Conservation (phyloP, 345 rosid genomes). For the Durio zibethinus region DNA sequence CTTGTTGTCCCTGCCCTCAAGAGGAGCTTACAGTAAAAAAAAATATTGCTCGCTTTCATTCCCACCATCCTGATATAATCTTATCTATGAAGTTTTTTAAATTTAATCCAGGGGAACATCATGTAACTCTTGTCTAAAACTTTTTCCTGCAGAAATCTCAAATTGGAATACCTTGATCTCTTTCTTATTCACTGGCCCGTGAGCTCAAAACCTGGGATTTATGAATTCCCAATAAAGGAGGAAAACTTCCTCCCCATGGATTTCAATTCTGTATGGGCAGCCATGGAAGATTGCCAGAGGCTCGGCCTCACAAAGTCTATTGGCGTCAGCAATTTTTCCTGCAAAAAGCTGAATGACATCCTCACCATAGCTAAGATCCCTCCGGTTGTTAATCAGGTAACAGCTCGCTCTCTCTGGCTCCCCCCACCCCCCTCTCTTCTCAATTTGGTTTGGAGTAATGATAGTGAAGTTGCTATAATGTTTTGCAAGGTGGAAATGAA, state of each 20-base stretch:
- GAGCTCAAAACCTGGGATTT: conserved; percentile 56
- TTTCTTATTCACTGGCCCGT: not conserved
- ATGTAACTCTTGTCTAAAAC: not conserved
- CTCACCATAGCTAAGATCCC: conserved; percentile 65
- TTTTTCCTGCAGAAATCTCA: conserved; percentile 38
- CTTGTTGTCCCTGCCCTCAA: not conserved
- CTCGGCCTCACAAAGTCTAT: conserved; percentile 30
- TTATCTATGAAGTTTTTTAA: not conserved
- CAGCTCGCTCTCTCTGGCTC: not conserved
- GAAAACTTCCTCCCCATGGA: conserved; percentile 66
- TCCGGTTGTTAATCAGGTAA: conserved; percentile 72
- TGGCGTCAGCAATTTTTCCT: conserved; percentile 81
- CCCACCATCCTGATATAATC: too few relatives aligned
- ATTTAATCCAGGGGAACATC: not conserved
- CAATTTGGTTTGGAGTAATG: not conserved
- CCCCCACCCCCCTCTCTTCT: too few relatives aligned
- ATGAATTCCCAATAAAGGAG: conserved; percentile 55
- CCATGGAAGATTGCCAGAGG: conserved; percentile 17
- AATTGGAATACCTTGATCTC: not conserved
- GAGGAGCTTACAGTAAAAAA: conserved; percentile 24
- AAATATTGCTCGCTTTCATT: not conserved
- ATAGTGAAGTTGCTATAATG: not conserved
- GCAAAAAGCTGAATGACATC: conserved; percentile 48
- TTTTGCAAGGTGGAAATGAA: not conserved
- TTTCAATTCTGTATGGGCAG: conserved; percentile 59